A percentile compares a stretch with the other conserved stretches of the same genome.
phyloP scores from a whole-genome alignment of 495 filamentous ascomycete genomes.

The Daldinia caldariorum region DNA sequence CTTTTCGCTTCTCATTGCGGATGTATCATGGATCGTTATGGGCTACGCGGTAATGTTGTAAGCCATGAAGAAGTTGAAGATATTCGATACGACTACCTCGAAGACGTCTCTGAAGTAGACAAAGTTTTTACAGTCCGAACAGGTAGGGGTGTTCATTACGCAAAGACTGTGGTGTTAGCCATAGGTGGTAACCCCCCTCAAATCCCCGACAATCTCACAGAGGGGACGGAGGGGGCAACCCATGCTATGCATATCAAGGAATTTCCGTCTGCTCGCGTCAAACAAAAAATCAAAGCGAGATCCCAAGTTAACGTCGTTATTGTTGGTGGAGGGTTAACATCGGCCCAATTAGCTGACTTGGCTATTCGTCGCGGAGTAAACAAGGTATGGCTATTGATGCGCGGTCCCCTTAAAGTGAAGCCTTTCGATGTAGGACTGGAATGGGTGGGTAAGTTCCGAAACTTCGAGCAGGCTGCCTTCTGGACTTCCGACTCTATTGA shows the following conservation, averaged over 20 bases:
- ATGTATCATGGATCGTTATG: conserved; percentile 63
- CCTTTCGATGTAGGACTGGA: conserved; percentile 70
- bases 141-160: conserved; percentile 56
- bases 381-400: conserved; percentile 67
- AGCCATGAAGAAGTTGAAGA: conserved; percentile 60
- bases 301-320: conserved; percentile 63
- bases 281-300: conserved; percentile 58
- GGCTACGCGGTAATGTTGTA: conserved; percentile 56
- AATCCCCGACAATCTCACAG: conserved; percentile 54
- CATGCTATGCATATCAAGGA: conserved; percentile 65
- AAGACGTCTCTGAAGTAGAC: conserved; percentile 43
- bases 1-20: conserved; percentile 68
- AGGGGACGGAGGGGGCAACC: conserved; percentile 59
- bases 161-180: conserved; percentile 65
- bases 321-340: conserved; percentile 70
- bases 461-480: conserved; percentile 69
- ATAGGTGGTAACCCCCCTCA: conserved; percentile 65
- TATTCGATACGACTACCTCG: conserved; percentile 58
- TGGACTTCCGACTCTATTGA: conserved; percentile 69
- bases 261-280: conserved; percentile 58
- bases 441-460: conserved; percentile 76
- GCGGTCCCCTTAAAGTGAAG: conserved; percentile 68
- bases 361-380: conserved; percentile 62
- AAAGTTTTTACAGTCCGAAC: conserved; percentile 65
- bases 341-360: conserved; percentile 68